Conservation (phyloP, 2,329 filamentous ascomycete species). For the Fusarium continuum region DNA sequence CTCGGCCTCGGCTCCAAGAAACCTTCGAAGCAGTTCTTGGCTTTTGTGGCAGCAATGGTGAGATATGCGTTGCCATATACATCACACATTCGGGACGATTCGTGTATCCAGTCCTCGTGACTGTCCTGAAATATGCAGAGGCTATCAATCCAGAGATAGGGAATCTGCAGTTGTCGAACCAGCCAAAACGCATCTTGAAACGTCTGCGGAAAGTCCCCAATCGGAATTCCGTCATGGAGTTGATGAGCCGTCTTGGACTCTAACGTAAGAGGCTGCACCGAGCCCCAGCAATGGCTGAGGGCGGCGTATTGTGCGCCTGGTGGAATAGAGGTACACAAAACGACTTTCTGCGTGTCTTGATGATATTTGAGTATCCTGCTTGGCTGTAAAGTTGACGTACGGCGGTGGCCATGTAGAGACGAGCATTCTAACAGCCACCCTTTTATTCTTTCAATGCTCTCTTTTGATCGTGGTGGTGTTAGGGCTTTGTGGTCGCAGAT, state of each 20-base stretch:
- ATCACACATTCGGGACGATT: background rate
- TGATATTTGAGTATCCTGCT: background rate
- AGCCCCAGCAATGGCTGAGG: background rate
- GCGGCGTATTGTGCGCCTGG: background rate
- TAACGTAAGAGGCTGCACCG: background rate
- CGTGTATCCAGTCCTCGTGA: background rate
- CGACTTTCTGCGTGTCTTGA: accelerated
- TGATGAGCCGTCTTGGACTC: accelerated
- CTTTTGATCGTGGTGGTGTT: accelerated
- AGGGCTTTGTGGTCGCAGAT: accelerated
- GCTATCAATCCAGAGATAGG: background rate
- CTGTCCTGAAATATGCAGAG: background rate
- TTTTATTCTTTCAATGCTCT: background rate
- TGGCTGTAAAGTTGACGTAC: accelerated
- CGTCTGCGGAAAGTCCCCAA: background rate
- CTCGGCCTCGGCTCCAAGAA: accelerated
- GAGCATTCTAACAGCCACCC: background rate
- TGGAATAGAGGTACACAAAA: accelerated
- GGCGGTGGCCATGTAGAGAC: background rate
- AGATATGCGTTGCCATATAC: background rate
- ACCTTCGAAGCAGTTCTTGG: background rate
- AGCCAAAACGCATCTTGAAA: background rate
- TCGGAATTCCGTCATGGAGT: accelerated
- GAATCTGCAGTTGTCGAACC: accelerated
- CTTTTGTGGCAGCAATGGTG: accelerated